A percentile compares a stretch with the other conserved stretches of the same genome.
These are phyloP conservation scores for Aechmea fasciata DNA, from an alignment of 176 grass and related monocot species.

Conservation along the genomic window DNA sequence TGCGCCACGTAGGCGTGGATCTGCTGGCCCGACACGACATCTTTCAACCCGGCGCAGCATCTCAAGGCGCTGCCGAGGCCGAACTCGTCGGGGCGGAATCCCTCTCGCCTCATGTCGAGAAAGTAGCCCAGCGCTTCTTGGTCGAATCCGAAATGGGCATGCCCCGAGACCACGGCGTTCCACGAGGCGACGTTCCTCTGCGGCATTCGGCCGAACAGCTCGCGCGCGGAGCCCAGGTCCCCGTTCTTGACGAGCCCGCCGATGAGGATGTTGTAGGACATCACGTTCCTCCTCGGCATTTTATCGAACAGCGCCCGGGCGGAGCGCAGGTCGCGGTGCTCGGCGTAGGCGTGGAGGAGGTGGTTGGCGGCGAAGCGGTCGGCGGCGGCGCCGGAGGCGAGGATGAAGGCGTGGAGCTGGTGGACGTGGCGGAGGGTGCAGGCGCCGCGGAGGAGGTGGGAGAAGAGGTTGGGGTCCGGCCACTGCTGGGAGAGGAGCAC, in stretches of 20 bases:
- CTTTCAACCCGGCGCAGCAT: conserved; percentile 41
- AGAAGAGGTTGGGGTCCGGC: conserved; percentile 31
- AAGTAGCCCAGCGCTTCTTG: conserved; percentile 40
- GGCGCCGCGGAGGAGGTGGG: conserved; percentile 29
- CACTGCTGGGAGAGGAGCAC: conserved; percentile 28
- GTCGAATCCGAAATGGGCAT: conserved; percentile 28
- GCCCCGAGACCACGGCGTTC: conserved; percentile 53
- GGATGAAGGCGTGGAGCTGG: conserved; percentile 45
- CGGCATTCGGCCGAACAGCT: conserved; percentile 52
- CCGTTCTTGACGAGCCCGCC: conserved; percentile 39
- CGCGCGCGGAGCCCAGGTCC: conserved; percentile 15
- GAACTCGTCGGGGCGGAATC: conserved; percentile 49
- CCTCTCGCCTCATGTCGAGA: conserved; percentile 35
- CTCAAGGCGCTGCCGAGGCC: conserved; percentile 46
- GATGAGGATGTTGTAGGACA: conserved; percentile 68
- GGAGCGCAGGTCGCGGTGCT: conserved; percentile 18
- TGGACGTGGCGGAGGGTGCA: conserved; percentile 28
- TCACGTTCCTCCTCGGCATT: conserved; percentile 40
- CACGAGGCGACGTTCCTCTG: conserved; percentile 42
- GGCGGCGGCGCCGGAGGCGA: conserved; percentile 25
- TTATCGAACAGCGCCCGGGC: conserved; percentile 34
- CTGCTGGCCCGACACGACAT: conserved; percentile 33
- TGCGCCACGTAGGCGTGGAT: conserved; percentile 32
- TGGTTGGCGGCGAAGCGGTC: conserved; percentile 63
- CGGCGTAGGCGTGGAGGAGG: conserved; percentile 37